phyloP scores from a whole-genome alignment of 352 stramenopile species.

The Pythium aquatile region DNA sequence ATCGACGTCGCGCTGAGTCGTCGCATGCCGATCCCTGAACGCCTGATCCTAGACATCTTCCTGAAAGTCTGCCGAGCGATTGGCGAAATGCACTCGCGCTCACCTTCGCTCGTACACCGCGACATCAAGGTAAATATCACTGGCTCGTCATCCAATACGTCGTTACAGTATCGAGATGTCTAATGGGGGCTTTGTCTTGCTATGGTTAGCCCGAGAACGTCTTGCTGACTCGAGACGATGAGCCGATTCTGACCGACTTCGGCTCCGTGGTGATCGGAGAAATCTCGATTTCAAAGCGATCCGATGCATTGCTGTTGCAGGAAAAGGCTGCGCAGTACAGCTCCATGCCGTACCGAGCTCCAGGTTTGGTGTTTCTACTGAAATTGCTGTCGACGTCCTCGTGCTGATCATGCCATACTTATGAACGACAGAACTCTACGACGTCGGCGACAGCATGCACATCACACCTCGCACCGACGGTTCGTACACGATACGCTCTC shows the following conservation, averaged over 20 bases:
- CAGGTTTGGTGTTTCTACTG: constrained; percentile 36
- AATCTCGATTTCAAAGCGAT: constrained; percentile 60
- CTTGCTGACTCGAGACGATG: constrained; percentile 70
- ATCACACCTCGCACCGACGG: constrained; percentile 79
- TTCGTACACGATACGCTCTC: constrained; percentile 12
- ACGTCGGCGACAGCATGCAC: constrained; percentile 65
- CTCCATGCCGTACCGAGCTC: constrained; percentile 86
- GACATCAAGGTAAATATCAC: constrained; percentile 73
- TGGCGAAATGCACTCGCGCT: constrained; percentile 66
- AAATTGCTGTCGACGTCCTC: neutral
- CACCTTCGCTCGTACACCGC: constrained; percentile 73
- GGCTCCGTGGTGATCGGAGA: constrained; percentile 69
- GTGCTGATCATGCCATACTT: neutral
- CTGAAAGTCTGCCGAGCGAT: constrained; percentile 81
- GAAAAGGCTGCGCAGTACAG: constrained; percentile 80
- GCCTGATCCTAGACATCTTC: constrained; percentile 78
- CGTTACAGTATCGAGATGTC: no score
- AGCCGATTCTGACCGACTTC: constrained; percentile 89
- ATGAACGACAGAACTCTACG: constrained; percentile 78
- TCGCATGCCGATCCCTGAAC: constrained; percentile 56
- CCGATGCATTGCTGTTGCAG: constrained; percentile 81
- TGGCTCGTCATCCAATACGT: no score
- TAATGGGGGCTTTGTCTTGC: neutral
- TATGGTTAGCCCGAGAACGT: constrained; percentile 82
- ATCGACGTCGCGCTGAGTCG: constrained; percentile 63